Conservation (phyloP, 1,139 yeast species). For the Starmera stellimalicola region DNA sequence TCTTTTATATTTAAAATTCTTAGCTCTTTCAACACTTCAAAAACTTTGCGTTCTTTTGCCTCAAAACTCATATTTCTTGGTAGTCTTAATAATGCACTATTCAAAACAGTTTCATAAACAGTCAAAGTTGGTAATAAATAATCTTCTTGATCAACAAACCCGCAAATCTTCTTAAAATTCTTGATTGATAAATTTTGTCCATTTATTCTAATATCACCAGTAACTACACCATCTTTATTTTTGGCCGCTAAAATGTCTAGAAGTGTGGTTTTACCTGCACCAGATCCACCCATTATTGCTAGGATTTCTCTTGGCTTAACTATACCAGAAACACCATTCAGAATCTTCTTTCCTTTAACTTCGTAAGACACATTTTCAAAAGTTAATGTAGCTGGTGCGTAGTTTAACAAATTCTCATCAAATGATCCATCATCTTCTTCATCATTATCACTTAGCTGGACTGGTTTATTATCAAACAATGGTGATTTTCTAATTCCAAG, state of each 20-base stretch:
- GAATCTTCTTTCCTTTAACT: constrained; percentile 45
- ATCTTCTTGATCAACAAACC: constrained; percentile 98
- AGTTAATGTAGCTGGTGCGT: constrained; percentile 68
- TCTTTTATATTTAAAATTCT: constrained; percentile 80
- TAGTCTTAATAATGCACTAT: constrained; percentile 79
- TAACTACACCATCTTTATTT: constrained; percentile 60
- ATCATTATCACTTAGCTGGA: constrained; percentile 26
- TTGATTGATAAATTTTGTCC: constrained; percentile 38
- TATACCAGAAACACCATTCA: constrained; percentile 59
- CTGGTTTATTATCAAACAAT: constrained; percentile 31
- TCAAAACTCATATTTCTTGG: constrained; percentile 69
- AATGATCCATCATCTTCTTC: constrained; percentile 31
- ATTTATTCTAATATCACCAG: constrained; percentile 65
- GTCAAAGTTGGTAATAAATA: constrained; percentile 85
- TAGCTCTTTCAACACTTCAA: constrained; percentile 77
- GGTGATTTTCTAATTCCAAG: constrained; percentile 57
- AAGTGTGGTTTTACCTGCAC: constrained; percentile 94
- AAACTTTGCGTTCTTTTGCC: constrained; percentile 70
- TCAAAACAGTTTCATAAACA: constrained; percentile 88
- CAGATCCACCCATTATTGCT: constrained; percentile 98
- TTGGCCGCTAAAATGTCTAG: constrained; percentile 86
- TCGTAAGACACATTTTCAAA: constrained; percentile 64
- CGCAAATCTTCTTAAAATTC: constrained; percentile 61
- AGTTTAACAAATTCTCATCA: constrained; percentile 40
- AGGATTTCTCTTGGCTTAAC: constrained; percentile 82